These are phyloP conservation scores for Magnusiomyces suaveolens DNA, from an alignment of 1,139 yeast species.

Conservation along the genomic window DNA sequence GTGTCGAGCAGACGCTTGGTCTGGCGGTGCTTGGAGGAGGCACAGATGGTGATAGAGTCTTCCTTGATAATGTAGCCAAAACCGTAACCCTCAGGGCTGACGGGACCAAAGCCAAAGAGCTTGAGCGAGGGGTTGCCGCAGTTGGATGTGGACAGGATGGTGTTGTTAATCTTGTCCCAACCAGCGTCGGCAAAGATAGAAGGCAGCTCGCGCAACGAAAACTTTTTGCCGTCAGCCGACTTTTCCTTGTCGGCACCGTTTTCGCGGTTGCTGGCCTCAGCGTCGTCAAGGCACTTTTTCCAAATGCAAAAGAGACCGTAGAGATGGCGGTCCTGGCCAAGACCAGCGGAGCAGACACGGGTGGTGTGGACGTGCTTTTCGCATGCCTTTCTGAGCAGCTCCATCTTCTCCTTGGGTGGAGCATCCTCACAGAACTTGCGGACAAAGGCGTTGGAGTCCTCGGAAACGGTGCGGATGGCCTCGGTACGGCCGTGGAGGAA, in stretches of 20 bases:
- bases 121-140: conserved; percentile 84
- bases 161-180: conserved; percentile 58
- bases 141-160: conserved; percentile 55
- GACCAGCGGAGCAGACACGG: conserved; percentile 57
- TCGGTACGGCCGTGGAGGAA: conserved; percentile 88
- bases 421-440: conserved; percentile 74
- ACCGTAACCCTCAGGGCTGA: conserved; percentile 83
- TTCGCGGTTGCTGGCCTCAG: conserved; percentile 23
- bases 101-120: conserved; percentile 89
- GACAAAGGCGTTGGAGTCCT: conserved; percentile 72
- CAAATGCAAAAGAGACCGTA: conserved; percentile 83
- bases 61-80: conserved; percentile 83
- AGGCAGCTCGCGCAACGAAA: conserved; percentile 35
- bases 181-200: conserved; percentile 71
- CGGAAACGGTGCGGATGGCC: conserved; percentile 76
- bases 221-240: conserved; percentile 5
- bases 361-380: conserved; percentile 59
- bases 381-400: conserved; percentile 59
- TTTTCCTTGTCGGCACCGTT: conserved; percentile 6
- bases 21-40: conserved; percentile 84
- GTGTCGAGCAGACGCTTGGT: conserved; percentile 74
- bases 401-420: conserved; percentile 51
- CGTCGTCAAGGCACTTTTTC: conserved; percentile 58
- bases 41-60: conserved; percentile 76
- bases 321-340: conserved; percentile 84